phyloP scores from a whole-genome alignment of 371 early-diverging fungal species.

The Haplosporangium sp. region DNA sequence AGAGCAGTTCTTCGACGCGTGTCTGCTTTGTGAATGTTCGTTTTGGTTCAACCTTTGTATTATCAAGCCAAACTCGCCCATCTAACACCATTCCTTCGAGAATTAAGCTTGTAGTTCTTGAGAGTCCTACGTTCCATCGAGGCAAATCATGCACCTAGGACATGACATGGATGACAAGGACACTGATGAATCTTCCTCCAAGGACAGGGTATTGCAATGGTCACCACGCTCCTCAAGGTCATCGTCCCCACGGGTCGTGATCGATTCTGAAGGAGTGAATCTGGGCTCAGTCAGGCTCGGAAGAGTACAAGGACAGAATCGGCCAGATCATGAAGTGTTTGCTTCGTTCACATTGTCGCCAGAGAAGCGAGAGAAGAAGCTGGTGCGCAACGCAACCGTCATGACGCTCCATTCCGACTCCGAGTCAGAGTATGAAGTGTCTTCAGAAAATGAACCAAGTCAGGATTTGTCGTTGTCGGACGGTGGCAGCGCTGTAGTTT shows the following conservation, averaged over 20 bases:
- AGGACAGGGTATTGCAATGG: slow-evolving; percentile 17
- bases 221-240: background rate
- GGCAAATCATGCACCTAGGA: slow-evolving; percentile 11
- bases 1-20: no score
- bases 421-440: slow-evolving; percentile 27
- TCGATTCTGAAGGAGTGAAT: background rate
- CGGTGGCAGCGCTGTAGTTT: slow-evolving; percentile 5
- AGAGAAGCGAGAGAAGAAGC: background rate
- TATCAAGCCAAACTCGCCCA: no score
- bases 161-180: slow-evolving; percentile 29
- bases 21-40: no score
- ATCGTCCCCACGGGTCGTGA: background rate
- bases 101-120: no score
- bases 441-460: background rate
- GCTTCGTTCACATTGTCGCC: background rate
- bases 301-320: slow-evolving; percentile 13
- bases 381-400: slow-evolving; percentile 41
- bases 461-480: background rate
- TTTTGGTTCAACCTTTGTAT: no score
- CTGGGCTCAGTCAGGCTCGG: slow-evolving; percentile 1
- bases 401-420: slow-evolving; percentile 51
- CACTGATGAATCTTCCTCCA: slow-evolving; percentile 7
- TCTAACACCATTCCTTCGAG: no score
- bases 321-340: background rate
- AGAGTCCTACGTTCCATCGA: background rate